Evolutionary conservation across 257 asterid genomes (phyloP).

Genomic region (Solanum clarkiae): DNA sequence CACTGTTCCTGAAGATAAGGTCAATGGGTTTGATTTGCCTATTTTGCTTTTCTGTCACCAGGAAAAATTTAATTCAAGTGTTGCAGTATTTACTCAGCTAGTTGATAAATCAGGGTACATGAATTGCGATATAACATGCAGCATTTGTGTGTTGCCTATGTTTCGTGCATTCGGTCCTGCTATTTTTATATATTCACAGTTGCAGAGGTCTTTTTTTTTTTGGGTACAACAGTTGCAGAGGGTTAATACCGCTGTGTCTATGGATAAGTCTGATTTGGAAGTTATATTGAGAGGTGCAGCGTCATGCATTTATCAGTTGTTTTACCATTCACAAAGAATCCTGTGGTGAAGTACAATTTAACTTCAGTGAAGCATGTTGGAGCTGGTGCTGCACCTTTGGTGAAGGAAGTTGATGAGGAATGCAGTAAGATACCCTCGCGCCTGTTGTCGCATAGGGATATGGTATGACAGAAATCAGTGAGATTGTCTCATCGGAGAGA

Average conservation of each 20-base stretch:
- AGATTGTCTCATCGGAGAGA: constrained; percentile 11
- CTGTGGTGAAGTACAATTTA: constrained; percentile 11
- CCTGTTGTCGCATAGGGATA: constrained; percentile 15
- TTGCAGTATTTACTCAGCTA: neutral
- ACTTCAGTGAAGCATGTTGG: constrained; percentile 21
- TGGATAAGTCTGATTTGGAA: constrained; percentile 12
- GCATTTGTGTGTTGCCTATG: constrained; percentile 27
- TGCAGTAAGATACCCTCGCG: constrained; percentile 16
- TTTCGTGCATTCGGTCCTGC: constrained; percentile 20
- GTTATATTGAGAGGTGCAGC: constrained; percentile 14
- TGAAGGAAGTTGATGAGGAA: constrained; percentile 20
- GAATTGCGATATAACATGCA: constrained; percentile 5
- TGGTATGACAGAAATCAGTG: constrained; percentile 31
- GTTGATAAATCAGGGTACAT: neutral
- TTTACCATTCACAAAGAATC: constrained; percentile 10
- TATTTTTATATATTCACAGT: constrained; percentile 11
- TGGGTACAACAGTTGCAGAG: constrained; percentile 13
- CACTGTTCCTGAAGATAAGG: constrained; percentile 15
- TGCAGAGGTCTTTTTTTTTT: constrained; percentile 8
- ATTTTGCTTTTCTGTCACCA: neutral
- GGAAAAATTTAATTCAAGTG: neutral
- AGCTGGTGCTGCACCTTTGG: constrained; percentile 29
- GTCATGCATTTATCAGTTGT: constrained; percentile 15
- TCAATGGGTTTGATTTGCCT: constrained; percentile 17
- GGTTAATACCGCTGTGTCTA: constrained; percentile 24